Percentiles rank a stretch among this genome's conserved stretches.
phyloP scores from a whole-genome alignment of 108 stramenopile species.

The Cylindrotheca closterium region DNA sequence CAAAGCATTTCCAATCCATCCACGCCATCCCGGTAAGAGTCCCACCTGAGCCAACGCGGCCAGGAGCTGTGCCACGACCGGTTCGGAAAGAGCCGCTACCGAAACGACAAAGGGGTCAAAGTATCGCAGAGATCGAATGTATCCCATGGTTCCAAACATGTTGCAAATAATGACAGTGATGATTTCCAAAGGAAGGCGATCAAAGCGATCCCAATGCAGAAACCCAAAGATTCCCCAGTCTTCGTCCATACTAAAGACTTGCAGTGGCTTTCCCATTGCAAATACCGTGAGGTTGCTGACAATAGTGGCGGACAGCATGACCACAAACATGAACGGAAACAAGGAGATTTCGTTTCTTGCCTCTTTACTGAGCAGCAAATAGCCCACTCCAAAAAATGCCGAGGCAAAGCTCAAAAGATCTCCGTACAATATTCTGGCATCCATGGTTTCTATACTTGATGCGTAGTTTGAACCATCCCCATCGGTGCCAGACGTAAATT shows the following conservation, averaged over 20 bases:
- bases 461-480: conserved; percentile 29
- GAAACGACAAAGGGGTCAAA: conserved; percentile 53
- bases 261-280: conserved; percentile 3
- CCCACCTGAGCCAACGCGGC: conserved; percentile 16
- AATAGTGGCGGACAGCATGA: conserved; percentile 34
- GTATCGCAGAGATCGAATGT: conserved; percentile 54
- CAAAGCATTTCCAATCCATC: conserved; percentile 34
- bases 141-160: conserved; percentile 53
- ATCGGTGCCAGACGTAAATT: too few relatives aligned
- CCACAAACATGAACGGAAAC: conserved; percentile 48
- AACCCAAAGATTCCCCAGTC: conserved; percentile 49
- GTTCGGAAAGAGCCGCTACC: conserved; percentile 28
- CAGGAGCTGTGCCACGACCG: conserved; percentile 25
- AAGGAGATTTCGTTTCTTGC: conserved; percentile 21
- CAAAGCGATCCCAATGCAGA: conserved; percentile 25
- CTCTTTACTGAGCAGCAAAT: conserved; percentile 42
- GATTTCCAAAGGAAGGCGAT: conserved; percentile 46
- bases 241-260: conserved; percentile 26
- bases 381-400: conserved; percentile 22
- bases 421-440: too few relatives aligned
- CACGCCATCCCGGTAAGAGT: conserved; percentile 23
- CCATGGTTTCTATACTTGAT: too few relatives aligned
- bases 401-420: conserved; percentile 43
- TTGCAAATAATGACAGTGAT: conserved; percentile 49
- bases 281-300: conserved; percentile 24